Base-by-base conservation (phyloP, 805 yeast genomes). In the Lipomyces lipofer region DNA sequence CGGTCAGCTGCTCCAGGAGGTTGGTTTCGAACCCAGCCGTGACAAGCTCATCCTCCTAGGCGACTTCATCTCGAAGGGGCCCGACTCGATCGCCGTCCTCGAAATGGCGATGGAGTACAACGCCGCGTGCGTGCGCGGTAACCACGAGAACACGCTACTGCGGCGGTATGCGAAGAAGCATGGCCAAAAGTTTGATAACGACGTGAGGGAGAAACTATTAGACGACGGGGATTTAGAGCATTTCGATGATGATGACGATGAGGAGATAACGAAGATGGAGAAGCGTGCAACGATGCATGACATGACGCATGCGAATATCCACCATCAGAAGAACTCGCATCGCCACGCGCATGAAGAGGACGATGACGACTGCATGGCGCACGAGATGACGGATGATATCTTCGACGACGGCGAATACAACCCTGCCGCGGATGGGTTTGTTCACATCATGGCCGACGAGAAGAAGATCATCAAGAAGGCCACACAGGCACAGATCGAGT, bases 51-150 rank as follows among this genome's bases (percentile, higher is more conserved):
- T 91, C 1, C 72, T 90, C 21, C 69, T 90, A 19, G 98, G 98
- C 3, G 97, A 91, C 66, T 88, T 90, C 68, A 74, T 88, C 15
- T 77, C 89, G 47, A 92, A 91, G 67, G 98, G 98, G 1, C 84
- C 86, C 4, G 82, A 86, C 54, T 86, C 95, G 1, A 58, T 79
- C 12, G 79, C 78, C 36, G 89, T 89, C 2, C 67, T 90, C 9
- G 84, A 89, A 55, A 84, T 70, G 64, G 83, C 87, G 17, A 74
- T 84, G 30, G 73, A 80, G 21, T 67, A 82, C 61, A 72, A 79
- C 13, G 78, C 87, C 13, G 82, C 80, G 50, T 90, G 96, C 66
- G 81, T 91, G 2, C 72, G 94, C 54, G 97, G 98, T 0, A 91
- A 91, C 72, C 97, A 92, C 69, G 98, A 91, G 69, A 76, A 84